phyloP scores from a whole-genome alignment of 169 alveolate genomes.

The Plasmodium chabaudi region DNA sequence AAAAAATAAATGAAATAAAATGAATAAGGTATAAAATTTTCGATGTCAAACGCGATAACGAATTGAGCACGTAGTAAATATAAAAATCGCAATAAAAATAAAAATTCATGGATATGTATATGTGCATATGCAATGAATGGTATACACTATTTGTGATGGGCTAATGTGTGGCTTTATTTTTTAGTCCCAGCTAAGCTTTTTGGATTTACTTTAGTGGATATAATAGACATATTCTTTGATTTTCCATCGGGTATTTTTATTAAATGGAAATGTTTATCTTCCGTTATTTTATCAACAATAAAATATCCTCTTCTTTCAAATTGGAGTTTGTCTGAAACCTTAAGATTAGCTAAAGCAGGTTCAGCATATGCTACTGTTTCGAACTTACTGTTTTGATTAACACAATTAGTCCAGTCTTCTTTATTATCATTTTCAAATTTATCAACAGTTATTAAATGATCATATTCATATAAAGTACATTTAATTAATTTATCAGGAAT shows the following conservation, averaged over 20 bases:
- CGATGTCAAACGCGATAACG: no score
- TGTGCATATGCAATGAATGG: no score
- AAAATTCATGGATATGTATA: no score
- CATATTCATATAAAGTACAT: slow-evolving; percentile 93
- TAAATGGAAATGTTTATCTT: slow-evolving; percentile 81
- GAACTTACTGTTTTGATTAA: slow-evolving; percentile 85
- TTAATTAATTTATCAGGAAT: slow-evolving; percentile 78
- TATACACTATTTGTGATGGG: no score
- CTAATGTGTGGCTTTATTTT: neutral
- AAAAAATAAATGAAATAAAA: no score
- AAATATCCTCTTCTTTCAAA: slow-evolving; percentile 98
- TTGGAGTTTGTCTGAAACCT: slow-evolving; percentile 92
- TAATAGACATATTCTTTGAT: slow-evolving; percentile 76
- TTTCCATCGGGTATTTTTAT: slow-evolving; percentile 96
- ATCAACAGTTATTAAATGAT: slow-evolving; percentile 93
- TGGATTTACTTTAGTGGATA: slow-evolving; percentile 46
- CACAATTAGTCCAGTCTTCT: slow-evolving; percentile 85
- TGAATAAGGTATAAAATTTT: no score
- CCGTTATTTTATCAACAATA: slow-evolving; percentile 91
- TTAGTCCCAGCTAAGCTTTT: slow-evolving; percentile 59
- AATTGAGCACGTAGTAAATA: no score
- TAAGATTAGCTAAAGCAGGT: slow-evolving; percentile 79
- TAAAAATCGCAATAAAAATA: no score
- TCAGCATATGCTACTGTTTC: slow-evolving; percentile 90
- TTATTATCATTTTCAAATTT: slow-evolving; percentile 92